Conservation (phyloP, 257 asterid genomes). For the Prunella vulgaris region DNA sequence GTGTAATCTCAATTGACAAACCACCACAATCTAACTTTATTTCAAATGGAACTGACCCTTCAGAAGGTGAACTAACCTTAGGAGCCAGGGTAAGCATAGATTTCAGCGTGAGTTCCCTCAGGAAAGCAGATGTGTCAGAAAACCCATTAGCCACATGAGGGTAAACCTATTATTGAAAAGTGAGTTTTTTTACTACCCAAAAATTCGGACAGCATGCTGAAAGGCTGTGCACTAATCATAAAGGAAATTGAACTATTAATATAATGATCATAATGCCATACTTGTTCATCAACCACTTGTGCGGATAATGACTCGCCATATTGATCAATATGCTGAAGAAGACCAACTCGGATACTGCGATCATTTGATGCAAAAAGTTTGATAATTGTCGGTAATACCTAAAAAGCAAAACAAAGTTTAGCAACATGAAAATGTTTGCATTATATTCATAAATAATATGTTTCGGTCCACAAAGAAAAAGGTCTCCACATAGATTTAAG, state of each 20-base stretch:
- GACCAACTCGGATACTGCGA: constrained; percentile 82
- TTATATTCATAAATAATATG: constrained; percentile 2
- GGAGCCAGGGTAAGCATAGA: constrained; percentile 99
- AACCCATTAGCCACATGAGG: constrained; percentile 96
- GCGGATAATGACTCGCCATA: constrained; percentile 84
- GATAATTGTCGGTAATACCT: constrained; percentile 83
- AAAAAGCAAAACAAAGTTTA: constrained; percentile 21
- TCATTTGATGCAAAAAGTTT: constrained; percentile 91
- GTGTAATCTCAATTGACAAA: background rate
- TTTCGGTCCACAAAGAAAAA: constrained; percentile 14
- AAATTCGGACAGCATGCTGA: constrained; percentile 1
- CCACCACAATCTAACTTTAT: background rate
- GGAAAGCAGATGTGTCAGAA: constrained; percentile 90
- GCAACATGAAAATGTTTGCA: constrained; percentile 5
- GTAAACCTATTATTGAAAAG: constrained; percentile 57
- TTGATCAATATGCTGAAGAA: constrained; percentile 92
- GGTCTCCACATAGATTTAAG: constrained; percentile 7
- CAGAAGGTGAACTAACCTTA: constrained; percentile 49
- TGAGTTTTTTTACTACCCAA: constrained; percentile 5
- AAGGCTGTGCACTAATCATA: constrained; percentile 18
- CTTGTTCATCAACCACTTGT: constrained; percentile 92
- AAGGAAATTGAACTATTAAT: constrained; percentile 11
- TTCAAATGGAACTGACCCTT: constrained; percentile 12
- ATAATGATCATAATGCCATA: constrained; percentile 30
- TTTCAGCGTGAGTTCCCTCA: constrained; percentile 91